phyloP scores from a whole-genome alignment of 176 grass and related monocot species.

The Hsuehochloa calcarea region DNA sequence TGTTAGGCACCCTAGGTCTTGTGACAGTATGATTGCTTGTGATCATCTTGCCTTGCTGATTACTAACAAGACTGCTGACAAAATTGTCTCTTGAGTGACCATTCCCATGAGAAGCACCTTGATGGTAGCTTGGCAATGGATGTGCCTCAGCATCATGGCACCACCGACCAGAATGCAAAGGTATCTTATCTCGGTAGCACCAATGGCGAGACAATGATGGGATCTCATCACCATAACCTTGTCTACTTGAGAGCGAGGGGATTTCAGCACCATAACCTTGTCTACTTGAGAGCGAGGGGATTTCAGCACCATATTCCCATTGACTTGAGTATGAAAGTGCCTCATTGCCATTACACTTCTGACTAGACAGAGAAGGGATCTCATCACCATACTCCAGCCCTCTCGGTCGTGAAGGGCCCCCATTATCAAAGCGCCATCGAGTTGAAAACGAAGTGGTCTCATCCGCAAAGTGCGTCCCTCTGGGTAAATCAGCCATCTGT shows the following conservation, averaged over 20 bases:
- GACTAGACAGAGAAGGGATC: constrained; percentile 38
- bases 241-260: constrained; percentile 26
- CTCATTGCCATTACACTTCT: not conserved
- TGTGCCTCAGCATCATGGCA: constrained; percentile 20
- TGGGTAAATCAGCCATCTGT: constrained; percentile 26
- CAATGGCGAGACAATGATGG: constrained; percentile 17
- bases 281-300: not conserved
- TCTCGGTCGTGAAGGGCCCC: constrained; percentile 21
- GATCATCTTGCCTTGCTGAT: constrained; percentile 28
- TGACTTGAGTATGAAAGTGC: constrained; percentile 6
- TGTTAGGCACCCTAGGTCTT: constrained; percentile 8
- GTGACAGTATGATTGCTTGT: constrained; percentile 27
- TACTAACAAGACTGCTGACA: constrained; percentile 9
- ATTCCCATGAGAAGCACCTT: constrained; percentile 32
- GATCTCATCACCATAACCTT: constrained; percentile 44
- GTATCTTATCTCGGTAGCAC: constrained; percentile 34
- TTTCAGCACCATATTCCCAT: not conserved
- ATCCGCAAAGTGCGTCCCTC: not conserved
- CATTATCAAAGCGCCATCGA: constrained; percentile 31
- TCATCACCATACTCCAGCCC: constrained; percentile 38
- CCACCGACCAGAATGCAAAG: constrained; percentile 30
- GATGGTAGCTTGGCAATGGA: constrained; percentile 17
- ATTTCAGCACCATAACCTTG: constrained; percentile 32
- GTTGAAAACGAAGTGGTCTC: constrained; percentile 26
- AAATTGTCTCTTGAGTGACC: constrained; percentile 14